Base-by-base conservation (phyloP, 257 asterid species). In the Nicotiana paniculata region DNA sequence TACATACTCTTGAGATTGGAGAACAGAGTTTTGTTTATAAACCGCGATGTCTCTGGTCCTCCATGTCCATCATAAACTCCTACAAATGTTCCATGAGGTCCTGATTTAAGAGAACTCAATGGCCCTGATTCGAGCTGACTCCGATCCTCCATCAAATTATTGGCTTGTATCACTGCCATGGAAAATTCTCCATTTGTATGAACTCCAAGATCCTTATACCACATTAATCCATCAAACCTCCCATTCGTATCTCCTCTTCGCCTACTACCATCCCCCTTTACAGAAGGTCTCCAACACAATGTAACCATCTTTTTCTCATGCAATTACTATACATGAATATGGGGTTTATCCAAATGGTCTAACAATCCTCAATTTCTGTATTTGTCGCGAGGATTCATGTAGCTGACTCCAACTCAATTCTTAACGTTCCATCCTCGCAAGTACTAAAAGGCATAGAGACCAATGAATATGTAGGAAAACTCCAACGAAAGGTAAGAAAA, bases 61-160 rank as follows among this genome's bases (percentile, higher is more conserved):
- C 99, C 99, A 85, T 96, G 99, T n/a, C 99, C 99, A 86, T 96
- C 99, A 81, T 94, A 94, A 17, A 96, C 94, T 51, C 99, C 99
- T 35, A 96, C 70, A 68, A 96, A 93, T 24, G 98, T 93, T 28
- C 98, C 99, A 77, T 80, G 77, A 9, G 97, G 98, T 1, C 97
- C 98, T 0, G 96, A 89, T 79, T 80, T 89, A 13, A 89, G 85
- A 4, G 84, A 85, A 84, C 96, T 92, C 90, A 96, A 86, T 0
- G 93, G 90, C 21, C 99, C 99, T 0, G 97, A 94, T 88, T 92
- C 99, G 48, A 96, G 91, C 87, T 90, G 98, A 90, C 93, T 88
- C 33, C 94, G 99, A 92, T 96, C 99, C 88, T 96, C 99, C 91
- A 96, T 81, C 93, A 91, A 88, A 76, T 78, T 77, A 83, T 96